Base-by-base conservation (phyloP, 2,329 filamentous ascomycete species). In the Colletotrichum viniferum region DNA sequence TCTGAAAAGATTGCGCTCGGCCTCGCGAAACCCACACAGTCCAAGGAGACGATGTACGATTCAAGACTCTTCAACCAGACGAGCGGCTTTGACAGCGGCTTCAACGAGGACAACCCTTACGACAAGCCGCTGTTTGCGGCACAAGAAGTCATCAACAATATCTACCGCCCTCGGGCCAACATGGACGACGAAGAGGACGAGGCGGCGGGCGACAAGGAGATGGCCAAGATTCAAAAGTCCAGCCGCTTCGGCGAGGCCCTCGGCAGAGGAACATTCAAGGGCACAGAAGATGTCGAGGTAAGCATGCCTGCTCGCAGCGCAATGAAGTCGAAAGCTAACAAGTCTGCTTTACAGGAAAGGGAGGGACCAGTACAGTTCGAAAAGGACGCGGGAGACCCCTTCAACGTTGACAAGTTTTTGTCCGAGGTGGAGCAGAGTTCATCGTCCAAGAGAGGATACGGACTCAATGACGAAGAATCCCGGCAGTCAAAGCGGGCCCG, bases 101-200 rank as follows among this genome's bases (percentile, higher is more conserved):
- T 98, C 89, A 99, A 99, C 84, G 97, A 99, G 84, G 97, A 99
- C 84, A 97, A 99, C 82, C 92, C 93, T 1, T 99, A 98, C 86
- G 97, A 98, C 84, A 98, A 98, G 86, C 97, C 97, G 24, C 88
- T 99, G 9, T 99, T 99, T 83, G 96, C 96, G 1, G 96, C 97
- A 16, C 96, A 98, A 83, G 96, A 98, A 82, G 96, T 95, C 10
- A 95, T 98, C 80, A 97, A 92, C 86, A 96, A 93, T 83, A 98
- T 99, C 79, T 99, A 99, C 85, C 91, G 96, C 38, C 95, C 96
- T 2, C 91, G 91, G 26, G 91, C 94, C 28, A 92, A 93, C 72
- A 91, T 93, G 80, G 94, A 93, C 65, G 95, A 95, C 60, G 93
- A 92, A 18, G 94, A 95, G 21, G 94, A 94, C 72, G 95, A 95